Conservation (phyloP, 108 stramenopile genomes). For the Cylindrotheca closterium region DNA sequence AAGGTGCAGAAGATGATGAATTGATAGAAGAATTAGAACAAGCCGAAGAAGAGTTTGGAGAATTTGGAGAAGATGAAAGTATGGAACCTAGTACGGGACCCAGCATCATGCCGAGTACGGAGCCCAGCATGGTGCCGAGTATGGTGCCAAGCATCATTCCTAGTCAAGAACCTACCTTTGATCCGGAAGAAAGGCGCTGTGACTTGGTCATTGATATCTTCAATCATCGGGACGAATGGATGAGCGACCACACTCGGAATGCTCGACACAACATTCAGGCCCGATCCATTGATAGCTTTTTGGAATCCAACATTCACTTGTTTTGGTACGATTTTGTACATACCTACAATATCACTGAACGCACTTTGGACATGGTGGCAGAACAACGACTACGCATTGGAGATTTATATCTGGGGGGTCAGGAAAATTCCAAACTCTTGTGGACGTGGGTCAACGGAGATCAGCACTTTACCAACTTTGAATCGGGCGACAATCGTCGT, state of each 20-base stretch:
- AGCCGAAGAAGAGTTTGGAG: no score
- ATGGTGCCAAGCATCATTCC: neutral
- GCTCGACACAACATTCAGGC: neutral
- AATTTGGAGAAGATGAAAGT: no score
- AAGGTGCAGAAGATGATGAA: no score
- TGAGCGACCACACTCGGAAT: neutral
- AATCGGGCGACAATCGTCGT: conserved; percentile 50
- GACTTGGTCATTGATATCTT: neutral
- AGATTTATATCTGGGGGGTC: no score
- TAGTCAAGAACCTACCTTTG: neutral
- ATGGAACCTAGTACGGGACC: neutral
- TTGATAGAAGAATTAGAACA: no score
- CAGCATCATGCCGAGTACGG: neutral
- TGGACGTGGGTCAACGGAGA: conserved; percentile 68
- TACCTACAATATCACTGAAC: neutral
- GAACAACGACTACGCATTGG: neutral
- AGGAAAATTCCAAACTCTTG: neutral
- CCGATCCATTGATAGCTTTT: neutral
- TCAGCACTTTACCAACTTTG: conserved; percentile 65
- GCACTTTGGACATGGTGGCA: neutral
- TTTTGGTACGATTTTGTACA: neutral
- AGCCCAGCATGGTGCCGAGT: neutral
- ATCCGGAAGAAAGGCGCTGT: neutral
- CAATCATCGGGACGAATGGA: neutral
- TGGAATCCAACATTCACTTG: neutral